A percentile compares a stretch with the other conserved stretches of the same genome.
Evolutionary conservation across 192 early-diverging fungal genomes (phyloP).

Genomic region (Phycomyces nitens): DNA sequence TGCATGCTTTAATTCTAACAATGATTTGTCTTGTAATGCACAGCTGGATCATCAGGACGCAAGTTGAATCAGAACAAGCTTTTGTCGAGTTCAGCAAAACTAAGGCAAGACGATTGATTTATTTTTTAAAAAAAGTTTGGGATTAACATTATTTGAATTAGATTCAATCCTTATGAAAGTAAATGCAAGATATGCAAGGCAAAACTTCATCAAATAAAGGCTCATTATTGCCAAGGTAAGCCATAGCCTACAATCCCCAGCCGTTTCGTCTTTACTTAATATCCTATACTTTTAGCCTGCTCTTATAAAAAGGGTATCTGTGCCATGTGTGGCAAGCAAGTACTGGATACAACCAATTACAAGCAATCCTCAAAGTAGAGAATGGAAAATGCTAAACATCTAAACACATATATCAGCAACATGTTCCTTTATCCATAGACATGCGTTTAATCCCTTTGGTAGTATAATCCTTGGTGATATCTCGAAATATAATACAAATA

Average conservation of each 20-base stretch:
- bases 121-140: neutral
- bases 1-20: neutral
- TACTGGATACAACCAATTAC: conserved; percentile 53
- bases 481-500: no score
- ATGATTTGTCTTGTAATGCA: neutral
- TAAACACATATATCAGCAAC: neutral
- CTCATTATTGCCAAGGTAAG: conserved; percentile 63
- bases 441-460: no score
- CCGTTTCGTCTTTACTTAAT: neutral
- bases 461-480: no score
- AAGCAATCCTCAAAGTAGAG: conserved; percentile 55
- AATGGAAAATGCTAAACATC: neutral
- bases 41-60: conserved; percentile 36
- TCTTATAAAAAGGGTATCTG: conserved; percentile 63
- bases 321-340: conserved; percentile 57
- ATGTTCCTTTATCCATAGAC: no score
- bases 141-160: conserved; percentile 5
- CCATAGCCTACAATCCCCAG: neutral
- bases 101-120: conserved; percentile 29
- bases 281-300: conserved; percentile 33
- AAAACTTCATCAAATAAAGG: conserved; percentile 55
- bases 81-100: conserved; percentile 49
- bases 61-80: conserved; percentile 61
- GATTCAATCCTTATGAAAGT: conserved; percentile 53
- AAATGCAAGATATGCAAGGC: conserved; percentile 63